Evolutionary conservation across 352 stramenopile species (phyloP).

Genomic region (Globisporangium megalacanthum): DNA sequence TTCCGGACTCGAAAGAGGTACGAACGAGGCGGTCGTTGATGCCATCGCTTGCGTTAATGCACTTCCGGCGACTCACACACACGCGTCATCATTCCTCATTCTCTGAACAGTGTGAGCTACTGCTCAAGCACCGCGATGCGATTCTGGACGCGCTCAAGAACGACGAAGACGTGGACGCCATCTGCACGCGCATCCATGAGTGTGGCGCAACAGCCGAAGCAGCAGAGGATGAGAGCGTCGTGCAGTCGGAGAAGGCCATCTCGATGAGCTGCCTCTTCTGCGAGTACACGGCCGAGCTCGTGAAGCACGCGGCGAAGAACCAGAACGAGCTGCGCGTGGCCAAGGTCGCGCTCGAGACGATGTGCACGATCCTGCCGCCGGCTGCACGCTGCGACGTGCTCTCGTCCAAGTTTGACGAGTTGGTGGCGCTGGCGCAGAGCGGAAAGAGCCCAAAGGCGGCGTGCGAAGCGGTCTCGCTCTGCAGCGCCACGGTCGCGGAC

Average conservation of each 20-base stretch:
- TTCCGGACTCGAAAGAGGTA: slow-evolving; percentile 41
- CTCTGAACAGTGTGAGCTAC: slow-evolving; percentile 34
- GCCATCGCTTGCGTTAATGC: background rate
- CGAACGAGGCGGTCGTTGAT: slow-evolving; percentile 2
- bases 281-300: slow-evolving; percentile 66
- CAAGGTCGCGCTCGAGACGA: slow-evolving; percentile 67
- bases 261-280: slow-evolving; percentile 72
- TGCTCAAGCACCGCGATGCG: slow-evolving; percentile 40
- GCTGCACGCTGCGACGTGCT: slow-evolving; percentile 56
- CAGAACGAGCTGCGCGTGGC: slow-evolving; percentile 48
- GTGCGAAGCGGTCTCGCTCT: slow-evolving; percentile 54
- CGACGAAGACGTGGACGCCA: slow-evolving; percentile 39
- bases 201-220: slow-evolving; percentile 17
- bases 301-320: slow-evolving; percentile 38
- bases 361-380: slow-evolving; percentile 68
- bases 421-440: slow-evolving; percentile 45
- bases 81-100: background rate
- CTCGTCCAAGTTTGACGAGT: slow-evolving; percentile 70
- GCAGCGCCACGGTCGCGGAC: slow-evolving; percentile 35
- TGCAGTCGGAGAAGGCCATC: slow-evolving; percentile 24
- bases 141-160: slow-evolving; percentile 53
- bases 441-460: slow-evolving; percentile 60
- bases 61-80: background rate
- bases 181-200: slow-evolving; percentile 41
- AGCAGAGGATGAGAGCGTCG: slow-evolving; percentile 5